Percentiles rank a stretch among this genome's conserved stretches.
Evolutionary conservation across 1,284 basidiomycete species (phyloP).

Genomic region (Anthracocystis walkeri): DNA sequence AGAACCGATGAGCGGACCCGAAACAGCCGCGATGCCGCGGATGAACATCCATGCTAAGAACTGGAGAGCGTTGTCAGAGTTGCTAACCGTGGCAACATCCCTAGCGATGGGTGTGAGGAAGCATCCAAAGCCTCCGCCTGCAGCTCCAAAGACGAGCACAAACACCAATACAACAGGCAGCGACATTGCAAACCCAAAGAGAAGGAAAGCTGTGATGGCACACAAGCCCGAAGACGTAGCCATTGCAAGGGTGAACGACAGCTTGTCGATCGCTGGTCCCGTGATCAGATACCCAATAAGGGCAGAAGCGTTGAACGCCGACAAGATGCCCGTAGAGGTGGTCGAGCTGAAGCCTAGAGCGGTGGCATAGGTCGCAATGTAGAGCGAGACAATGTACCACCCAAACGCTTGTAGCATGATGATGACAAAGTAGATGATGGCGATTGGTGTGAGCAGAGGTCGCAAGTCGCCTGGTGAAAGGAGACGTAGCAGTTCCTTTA

Average conservation of each 20-base stretch:
- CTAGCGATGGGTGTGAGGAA: constrained; percentile 44
- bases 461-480: constrained; percentile 19
- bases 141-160: constrained; percentile 50
- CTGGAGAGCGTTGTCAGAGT: constrained; percentile 28
- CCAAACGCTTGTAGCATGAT: constrained; percentile 46
- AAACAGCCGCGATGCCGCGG: constrained; percentile 45
- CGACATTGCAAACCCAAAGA: constrained; percentile 52
- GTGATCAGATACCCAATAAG: constrained; percentile 51
- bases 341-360: constrained; percentile 47
- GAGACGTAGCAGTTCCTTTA: constrained; percentile 1
- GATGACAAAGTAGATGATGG: constrained; percentile 27
- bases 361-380: constrained; percentile 47
- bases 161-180: constrained; percentile 51
- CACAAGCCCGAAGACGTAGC: constrained; percentile 34
- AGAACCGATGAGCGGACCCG: constrained; percentile 52
- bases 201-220: constrained; percentile 26
- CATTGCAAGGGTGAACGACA: constrained; percentile 44
- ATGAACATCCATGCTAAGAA: constrained; percentile 45
- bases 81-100: constrained; percentile 17
- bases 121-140: constrained; percentile 37
- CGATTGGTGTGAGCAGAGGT: constrained; percentile 11
- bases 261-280: constrained; percentile 45
- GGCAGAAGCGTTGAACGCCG: constrained; percentile 60
- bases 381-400: constrained; percentile 56
- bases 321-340: constrained; percentile 49